Percentiles rank a stretch among this genome's conserved stretches.
Evolutionary conservation across 768 basidiomycete species (phyloP).

Genomic region (Suillus subaureus): DNA sequence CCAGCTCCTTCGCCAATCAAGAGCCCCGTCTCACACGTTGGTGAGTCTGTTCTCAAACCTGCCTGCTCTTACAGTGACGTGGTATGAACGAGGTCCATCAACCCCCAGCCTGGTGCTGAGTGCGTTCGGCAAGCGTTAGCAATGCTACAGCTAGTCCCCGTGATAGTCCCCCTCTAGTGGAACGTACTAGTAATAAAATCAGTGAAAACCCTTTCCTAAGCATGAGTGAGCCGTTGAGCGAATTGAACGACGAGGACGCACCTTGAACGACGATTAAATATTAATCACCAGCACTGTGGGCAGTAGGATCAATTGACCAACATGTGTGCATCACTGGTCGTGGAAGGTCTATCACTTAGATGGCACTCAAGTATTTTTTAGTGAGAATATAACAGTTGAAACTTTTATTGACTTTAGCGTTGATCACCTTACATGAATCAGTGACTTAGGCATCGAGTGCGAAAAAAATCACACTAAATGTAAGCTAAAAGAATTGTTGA

Average conservation of each 20-base stretch:
- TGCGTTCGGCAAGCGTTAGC: too few species aligned
- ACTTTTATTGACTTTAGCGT: not conserved
- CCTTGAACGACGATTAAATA: too few species aligned
- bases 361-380: not conserved
- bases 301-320: not conserved
- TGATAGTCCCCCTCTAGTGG: too few species aligned
- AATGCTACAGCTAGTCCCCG: too few species aligned
- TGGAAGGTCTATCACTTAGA: not conserved
- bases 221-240: too few species aligned
- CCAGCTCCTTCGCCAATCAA: not conserved
- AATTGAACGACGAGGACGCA: too few species aligned
- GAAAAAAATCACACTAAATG: not conserved
- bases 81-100: constrained; percentile 1
- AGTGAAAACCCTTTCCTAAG: too few species aligned
- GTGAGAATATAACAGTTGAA: not conserved
- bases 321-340: not conserved
- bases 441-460: not conserved
- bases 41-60: not conserved
- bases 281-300: not conserved
- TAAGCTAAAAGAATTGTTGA: too few species aligned
- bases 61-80: not conserved
- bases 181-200: too few species aligned
- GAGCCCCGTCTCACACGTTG: not conserved
- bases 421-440: not conserved
- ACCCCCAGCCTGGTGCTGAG: too few species aligned